Evolutionary conservation across 1,284 basidiomycete genomes (phyloP), one percentile per base, ranked within the genome.

Genomic region (Tilletia indica): DNA sequence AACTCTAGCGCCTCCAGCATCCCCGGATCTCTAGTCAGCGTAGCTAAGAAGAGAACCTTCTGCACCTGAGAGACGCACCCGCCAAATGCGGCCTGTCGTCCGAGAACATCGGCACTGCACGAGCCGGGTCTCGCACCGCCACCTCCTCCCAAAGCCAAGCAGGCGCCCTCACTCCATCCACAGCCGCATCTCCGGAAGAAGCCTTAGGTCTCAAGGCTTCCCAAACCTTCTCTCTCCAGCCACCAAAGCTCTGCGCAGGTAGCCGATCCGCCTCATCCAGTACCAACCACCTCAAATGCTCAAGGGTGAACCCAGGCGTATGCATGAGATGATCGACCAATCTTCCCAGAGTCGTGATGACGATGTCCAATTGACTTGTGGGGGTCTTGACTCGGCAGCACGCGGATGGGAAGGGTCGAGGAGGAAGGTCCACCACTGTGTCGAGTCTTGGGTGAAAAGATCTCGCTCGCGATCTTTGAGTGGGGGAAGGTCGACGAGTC

Each of bases 251-350:
- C 83, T 98, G 94, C 6, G 92, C 92, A 4, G 99, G 88, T 2
- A 99, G 88, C 31, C 95, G 89, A 83, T 99, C 97, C 0, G 97
- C 97, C 86, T 99, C 97, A 83, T 99, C 97, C 71, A 99, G 93
- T 21, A 99, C 94, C 71, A 99, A 86, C 85, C 94, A 99, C 36
- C 96, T 91, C 36, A 99, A 87, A 84, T 99, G 94, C 79, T 97
- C 92, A 42, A 99, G 85, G 0, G 93, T 92, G 83, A 98, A 97
- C 74, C 94, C 93, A 6, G 76, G 76, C 0, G 96, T 97, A 34
- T 89, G 90, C 56, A 90, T 90, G 14, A 99, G 86, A 84, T 99
- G 96, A 83, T 99, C 96, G 54, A 97, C 96, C 61, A 99, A 83
- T 67, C 97, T 87, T 58, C 97, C 97, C 0, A 97, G 96, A 0